These are phyloP conservation scores for Croton laevigatus DNA, from an alignment of 441 rosid genomes.

Conservation along the genomic window DNA sequence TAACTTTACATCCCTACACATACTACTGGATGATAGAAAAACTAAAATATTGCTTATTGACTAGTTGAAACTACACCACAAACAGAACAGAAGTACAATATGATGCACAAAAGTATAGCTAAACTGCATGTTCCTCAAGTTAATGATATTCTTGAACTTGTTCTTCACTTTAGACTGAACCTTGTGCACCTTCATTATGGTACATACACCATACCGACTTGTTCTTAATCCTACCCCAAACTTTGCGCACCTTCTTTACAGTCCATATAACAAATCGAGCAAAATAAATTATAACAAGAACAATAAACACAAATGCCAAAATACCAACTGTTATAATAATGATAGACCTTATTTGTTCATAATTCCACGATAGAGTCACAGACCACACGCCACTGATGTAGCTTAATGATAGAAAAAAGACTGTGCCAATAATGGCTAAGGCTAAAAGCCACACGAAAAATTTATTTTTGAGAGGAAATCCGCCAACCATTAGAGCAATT, in stretches of 20 bases:
- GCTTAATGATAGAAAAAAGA: not conserved
- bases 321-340: not conserved
- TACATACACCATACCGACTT: too few species aligned
- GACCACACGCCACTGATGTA: not conserved
- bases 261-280: not conserved
- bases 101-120: too few species aligned
- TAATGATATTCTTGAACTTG: too few species aligned
- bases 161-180: too few species aligned
- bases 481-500: not conserved
- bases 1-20: too few species aligned
- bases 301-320: not conserved
- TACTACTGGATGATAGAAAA: too few species aligned
- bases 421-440: not conserved
- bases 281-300: not conserved
- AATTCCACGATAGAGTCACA: not conserved
- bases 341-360: not conserved
- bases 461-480: constrained; percentile 12
- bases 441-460: not conserved
- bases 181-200: too few species aligned
- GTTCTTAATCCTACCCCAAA: not conserved
- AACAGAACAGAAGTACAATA: too few species aligned
- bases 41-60: too few species aligned
- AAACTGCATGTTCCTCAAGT: too few species aligned
- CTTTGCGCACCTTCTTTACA: not conserved
- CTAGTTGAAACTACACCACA: too few species aligned